phyloP scores from a whole-genome alignment of 768 basidiomycete species.

The Suillus subluteus region DNA sequence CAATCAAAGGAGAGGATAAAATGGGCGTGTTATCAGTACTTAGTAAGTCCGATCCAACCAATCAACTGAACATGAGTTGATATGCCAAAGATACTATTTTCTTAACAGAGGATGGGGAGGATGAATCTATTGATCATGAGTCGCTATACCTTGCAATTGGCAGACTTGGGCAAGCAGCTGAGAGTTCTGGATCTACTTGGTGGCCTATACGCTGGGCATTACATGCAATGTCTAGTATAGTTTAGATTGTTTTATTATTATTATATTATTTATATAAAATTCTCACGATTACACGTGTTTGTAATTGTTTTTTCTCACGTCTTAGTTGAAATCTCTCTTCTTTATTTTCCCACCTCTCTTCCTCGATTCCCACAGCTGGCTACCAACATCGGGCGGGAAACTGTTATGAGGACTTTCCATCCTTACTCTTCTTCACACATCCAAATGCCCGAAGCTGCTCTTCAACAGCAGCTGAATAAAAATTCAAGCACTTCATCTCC shows the following conservation, averaged over 20 bases:
- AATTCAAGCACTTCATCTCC: constrained; percentile 46
- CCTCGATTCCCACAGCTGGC: constrained; percentile 49
- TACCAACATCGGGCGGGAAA: constrained; percentile 43
- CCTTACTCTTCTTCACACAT: constrained; percentile 46
- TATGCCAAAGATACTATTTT: constrained; percentile 17
- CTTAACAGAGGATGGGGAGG: constrained; percentile 19
- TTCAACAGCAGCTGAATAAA: constrained; percentile 28
- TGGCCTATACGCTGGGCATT: constrained; percentile 9
- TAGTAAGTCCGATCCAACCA: constrained; percentile 36
- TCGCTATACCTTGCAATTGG: constrained; percentile 38
- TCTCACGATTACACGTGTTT: constrained; percentile 38
- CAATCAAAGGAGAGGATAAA: constrained; percentile 51
- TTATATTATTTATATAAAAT: constrained; percentile 19
- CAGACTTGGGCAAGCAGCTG: constrained; percentile 6
- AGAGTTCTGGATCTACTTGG: background rate
- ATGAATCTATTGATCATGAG: constrained; percentile 33
- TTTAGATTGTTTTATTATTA: background rate
- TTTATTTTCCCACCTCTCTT: constrained; percentile 49
- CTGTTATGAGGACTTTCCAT: constrained; percentile 48
- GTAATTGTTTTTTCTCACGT: constrained; percentile 20
- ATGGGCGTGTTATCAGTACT: constrained; percentile 47
- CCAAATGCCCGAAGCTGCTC: constrained; percentile 44
- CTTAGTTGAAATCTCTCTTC: constrained; percentile 17
- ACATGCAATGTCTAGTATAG: constrained; percentile 11
- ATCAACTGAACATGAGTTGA: constrained; percentile 16